phyloP scores from a whole-genome alignment of 139 green algal species.

The Chlorella ohadii region DNA sequence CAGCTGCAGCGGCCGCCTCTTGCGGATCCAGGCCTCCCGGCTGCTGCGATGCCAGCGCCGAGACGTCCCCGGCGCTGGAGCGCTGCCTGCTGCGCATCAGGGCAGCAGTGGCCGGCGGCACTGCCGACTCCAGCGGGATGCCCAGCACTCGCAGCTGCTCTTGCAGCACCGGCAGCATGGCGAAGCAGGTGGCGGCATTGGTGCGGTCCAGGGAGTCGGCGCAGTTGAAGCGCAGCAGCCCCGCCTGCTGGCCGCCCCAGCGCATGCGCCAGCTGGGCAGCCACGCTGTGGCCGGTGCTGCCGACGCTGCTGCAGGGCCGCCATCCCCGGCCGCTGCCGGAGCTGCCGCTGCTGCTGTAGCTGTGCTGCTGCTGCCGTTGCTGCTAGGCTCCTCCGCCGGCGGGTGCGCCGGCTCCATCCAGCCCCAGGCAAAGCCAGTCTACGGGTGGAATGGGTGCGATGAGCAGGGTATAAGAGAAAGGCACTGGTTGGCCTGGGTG shows the following conservation, averaged over 20 bases:
- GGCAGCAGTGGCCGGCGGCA: slow-evolving; percentile 31
- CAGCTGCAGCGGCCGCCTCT: neutral
- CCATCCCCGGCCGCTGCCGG: neutral
- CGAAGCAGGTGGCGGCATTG: slow-evolving; percentile 97
- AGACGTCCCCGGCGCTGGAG: slow-evolving; percentile 8
- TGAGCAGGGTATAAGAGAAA: too few species aligned
- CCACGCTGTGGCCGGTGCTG: slow-evolving; percentile 30
- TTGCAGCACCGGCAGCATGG: slow-evolving; percentile 59
- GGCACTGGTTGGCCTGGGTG: too few species aligned
- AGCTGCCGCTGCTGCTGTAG: neutral
- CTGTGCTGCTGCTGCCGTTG: neutral
- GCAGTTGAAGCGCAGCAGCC: slow-evolving; percentile 96
- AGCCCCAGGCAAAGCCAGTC: slow-evolving; percentile 26
- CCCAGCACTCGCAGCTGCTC: slow-evolving; percentile 71
- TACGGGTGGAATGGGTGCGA: neutral
- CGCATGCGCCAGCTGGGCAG: slow-evolving; percentile 55
- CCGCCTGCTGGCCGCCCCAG: slow-evolving; percentile 69
- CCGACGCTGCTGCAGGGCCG: neutral
- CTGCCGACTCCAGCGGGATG: slow-evolving; percentile 57
- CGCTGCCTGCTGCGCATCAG: slow-evolving; percentile 31
- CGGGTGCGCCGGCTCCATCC: slow-evolving; percentile 15
- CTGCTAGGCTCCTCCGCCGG: neutral
- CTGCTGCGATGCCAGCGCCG: slow-evolving; percentile 17
- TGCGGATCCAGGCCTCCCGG: neutral
- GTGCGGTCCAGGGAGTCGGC: slow-evolving; percentile 98